A percentile compares a stretch with the other conserved stretches of the same genome.
These are phyloP conservation scores for Saccharomyces eubayanus DNA, from an alignment of 805 yeast species.

Conservation along the genomic window DNA sequence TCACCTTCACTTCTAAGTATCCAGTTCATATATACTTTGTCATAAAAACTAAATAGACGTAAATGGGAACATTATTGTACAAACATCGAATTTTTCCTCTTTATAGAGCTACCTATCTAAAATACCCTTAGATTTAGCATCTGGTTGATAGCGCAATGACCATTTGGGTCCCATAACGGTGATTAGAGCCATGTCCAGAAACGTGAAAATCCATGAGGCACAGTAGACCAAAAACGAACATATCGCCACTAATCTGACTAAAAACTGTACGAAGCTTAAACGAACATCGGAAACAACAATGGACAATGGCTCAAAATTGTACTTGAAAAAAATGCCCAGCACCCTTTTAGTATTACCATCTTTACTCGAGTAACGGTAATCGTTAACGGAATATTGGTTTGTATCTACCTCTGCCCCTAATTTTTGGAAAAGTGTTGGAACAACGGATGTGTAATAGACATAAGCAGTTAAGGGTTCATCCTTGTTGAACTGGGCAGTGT, in stretches of 20 bases:
- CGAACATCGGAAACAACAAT: conserved; percentile 63
- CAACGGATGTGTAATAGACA: conserved; percentile 66
- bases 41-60: neutral
- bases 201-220: conserved; percentile 56
- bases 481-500: conserved; percentile 49
- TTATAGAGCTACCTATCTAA: conserved; percentile 9
- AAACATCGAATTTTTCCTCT: neutral
- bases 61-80: neutral
- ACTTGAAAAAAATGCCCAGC: conserved; percentile 78
- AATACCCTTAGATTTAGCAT: conserved; percentile 21
- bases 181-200: conserved; percentile 46
- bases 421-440: conserved; percentile 70
- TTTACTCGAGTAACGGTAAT: conserved; percentile 31
- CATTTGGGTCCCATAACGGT: conserved; percentile 52
- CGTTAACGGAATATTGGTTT: conserved; percentile 73
- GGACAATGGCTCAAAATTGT: conserved; percentile 82
- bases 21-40: neutral
- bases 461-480: conserved; percentile 42
- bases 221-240: conserved; percentile 71
- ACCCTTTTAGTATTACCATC: conserved; percentile 20
- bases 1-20: neutral
- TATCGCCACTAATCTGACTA: conserved; percentile 70
- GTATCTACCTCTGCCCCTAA: conserved; percentile 70
- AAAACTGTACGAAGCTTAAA: conserved; percentile 67
- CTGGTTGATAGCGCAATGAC: conserved; percentile 30